Conservation (phyloP, 1,284 basidiomycete species). For the Phellopilus nigrolimitatus region DNA sequence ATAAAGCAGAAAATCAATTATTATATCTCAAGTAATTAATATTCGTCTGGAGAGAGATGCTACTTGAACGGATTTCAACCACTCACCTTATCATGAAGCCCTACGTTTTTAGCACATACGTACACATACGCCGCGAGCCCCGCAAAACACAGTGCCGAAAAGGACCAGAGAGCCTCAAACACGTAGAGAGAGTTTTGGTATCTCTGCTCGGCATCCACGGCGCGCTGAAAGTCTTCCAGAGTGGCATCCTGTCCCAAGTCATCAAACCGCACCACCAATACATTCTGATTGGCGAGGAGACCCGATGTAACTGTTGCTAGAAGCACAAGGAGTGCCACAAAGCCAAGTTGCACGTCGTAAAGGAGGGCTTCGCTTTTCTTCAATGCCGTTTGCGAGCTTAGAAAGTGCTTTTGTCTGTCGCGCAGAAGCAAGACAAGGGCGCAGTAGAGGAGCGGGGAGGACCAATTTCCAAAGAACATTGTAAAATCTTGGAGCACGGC, state of each 20-base stretch:
- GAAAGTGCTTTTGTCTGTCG: neutral
- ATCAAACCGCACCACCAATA: neutral
- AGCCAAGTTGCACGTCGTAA: neutral
- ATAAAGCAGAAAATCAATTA: neutral
- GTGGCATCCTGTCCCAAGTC: neutral
- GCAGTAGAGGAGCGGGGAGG: slow-evolving; percentile 9
- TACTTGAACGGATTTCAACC: no score
- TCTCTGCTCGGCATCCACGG: neutral
- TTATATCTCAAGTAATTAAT: neutral
- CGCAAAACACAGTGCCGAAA: neutral
- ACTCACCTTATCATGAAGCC: neutral
- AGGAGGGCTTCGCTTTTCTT: neutral
- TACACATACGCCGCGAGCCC: neutral
- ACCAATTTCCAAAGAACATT: slow-evolving; percentile 13
- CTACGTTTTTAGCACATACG: neutral
- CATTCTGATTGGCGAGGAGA: neutral
- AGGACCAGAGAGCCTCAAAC: neutral
- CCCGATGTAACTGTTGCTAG: neutral
- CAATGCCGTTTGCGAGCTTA: neutral
- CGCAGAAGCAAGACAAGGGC: neutral
- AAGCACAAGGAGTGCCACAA: neutral
- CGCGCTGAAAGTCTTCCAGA: neutral
- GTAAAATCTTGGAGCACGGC: neutral
- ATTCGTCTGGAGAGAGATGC: no score
- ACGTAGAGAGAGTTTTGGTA: neutral